Percentiles rank a stretch among this genome's conserved stretches.
These are phyloP conservation scores for Neocucurbitaria cava DNA, from an alignment of 2,329 filamentous ascomycete species.

Conservation along the genomic window DNA sequence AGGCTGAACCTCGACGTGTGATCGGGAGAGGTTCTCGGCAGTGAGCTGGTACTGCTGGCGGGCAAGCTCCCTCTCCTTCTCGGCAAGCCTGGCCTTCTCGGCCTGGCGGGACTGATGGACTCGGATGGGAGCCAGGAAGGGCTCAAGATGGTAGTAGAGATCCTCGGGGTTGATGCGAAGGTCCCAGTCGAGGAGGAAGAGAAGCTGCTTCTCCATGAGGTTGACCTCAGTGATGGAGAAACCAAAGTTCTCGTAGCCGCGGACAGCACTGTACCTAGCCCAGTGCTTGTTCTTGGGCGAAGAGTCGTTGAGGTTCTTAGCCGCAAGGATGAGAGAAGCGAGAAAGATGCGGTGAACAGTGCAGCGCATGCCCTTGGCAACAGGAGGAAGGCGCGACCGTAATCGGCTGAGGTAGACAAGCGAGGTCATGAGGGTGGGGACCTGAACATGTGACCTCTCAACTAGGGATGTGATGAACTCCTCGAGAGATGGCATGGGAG, in stretches of 20 bases:
- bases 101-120: conserved; percentile 61
- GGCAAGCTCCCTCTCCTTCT: conserved; percentile 51
- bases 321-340: conserved; percentile 80
- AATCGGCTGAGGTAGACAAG: conserved; percentile 91
- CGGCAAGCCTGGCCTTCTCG: conserved; percentile 59
- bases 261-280: conserved; percentile 88
- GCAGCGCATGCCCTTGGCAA: conserved; percentile 95
- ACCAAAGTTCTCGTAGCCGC: conserved; percentile 76
- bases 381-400: conserved; percentile 83
- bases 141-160: conserved; percentile 84
- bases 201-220: conserved; percentile 98
- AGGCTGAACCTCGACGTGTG: conserved; percentile 29
- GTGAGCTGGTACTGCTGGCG: conserved; percentile 49
- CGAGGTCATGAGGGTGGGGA: conserved; percentile 95
- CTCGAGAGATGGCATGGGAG: conserved; percentile 76
- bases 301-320: conserved; percentile 98
- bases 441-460: conserved; percentile 92
- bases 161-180: conserved; percentile 84
- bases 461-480: conserved; percentile 92
- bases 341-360: conserved; percentile 98
- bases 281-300: conserved; percentile 99
- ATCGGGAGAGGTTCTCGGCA: conserved; percentile 49
- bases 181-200: conserved; percentile 95
- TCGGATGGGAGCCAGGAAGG: conserved; percentile 87
- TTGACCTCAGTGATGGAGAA: conserved; percentile 97